Percentiles rank a stretch among this genome's conserved stretches.
phyloP scores from a whole-genome alignment of 768 basidiomycete genomes.

The Mycena olivaceomarginata region DNA sequence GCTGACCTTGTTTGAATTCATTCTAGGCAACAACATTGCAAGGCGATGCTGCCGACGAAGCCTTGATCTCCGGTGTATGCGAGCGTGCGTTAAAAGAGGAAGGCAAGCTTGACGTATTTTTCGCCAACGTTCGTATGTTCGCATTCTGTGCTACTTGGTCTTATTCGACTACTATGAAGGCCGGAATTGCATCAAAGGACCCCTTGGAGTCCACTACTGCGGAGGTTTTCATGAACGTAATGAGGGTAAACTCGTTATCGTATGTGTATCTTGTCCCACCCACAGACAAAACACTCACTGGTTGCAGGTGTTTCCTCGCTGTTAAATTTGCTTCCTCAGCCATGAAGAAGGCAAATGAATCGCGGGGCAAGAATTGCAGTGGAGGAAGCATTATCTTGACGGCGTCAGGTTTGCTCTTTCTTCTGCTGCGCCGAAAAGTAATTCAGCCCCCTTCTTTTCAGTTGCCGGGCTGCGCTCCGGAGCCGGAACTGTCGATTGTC shows the following conservation, averaged over 20 bases:
- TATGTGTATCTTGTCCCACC: slow-evolving; percentile 48
- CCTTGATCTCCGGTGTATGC: slow-evolving; percentile 80
- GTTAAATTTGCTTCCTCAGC: slow-evolving; percentile 90
- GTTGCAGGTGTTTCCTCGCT: slow-evolving; percentile 89
- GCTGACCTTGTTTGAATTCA: not conserved
- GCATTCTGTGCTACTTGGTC: not conserved
- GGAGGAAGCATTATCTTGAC: slow-evolving; percentile 93
- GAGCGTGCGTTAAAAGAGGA: slow-evolving; percentile 86
- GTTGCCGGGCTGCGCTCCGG: slow-evolving; percentile 91
- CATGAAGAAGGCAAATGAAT: slow-evolving; percentile 82
- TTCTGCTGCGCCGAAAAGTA: slow-evolving; percentile 1
- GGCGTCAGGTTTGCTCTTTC: slow-evolving; percentile 77
- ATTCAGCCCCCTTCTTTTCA: slow-evolving; percentile 50
- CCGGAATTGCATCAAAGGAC: slow-evolving; percentile 73
- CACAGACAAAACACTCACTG: slow-evolving; percentile 11
- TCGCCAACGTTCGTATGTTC: slow-evolving; percentile 84
- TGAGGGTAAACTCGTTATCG: slow-evolving; percentile 86
- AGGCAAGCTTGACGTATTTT: slow-evolving; percentile 94
- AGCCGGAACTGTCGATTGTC: slow-evolving; percentile 89
- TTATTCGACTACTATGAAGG: slow-evolving; percentile 63
- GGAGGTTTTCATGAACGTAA: slow-evolving; percentile 82
- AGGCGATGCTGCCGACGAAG: slow-evolving; percentile 91
- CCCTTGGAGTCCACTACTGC: slow-evolving; percentile 72
- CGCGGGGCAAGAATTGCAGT: slow-evolving; percentile 79
- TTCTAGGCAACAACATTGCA: slow-evolving; percentile 83